These are phyloP conservation scores for Ramaria sp. DNA, from an alignment of 768 basidiomycete genomes.

Conservation along the genomic window DNA sequence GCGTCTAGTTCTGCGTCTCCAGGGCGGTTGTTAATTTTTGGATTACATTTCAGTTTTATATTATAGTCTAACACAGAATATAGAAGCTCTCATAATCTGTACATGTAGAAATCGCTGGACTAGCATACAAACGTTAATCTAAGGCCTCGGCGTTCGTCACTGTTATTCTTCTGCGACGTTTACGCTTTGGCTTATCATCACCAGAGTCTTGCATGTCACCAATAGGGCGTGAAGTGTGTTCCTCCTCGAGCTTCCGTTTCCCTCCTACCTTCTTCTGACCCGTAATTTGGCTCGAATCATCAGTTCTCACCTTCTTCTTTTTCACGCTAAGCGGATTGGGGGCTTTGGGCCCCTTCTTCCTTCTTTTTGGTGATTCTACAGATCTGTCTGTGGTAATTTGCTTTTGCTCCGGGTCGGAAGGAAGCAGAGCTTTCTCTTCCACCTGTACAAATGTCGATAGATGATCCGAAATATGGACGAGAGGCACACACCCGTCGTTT, in stretches of 20 bases:
- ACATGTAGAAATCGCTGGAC: neutral
- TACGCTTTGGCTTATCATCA: neutral
- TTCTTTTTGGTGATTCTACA: constrained; percentile 37
- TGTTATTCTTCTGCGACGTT: too few species aligned
- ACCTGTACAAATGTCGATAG: neutral
- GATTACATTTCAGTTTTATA: neutral
- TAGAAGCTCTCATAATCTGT: neutral
- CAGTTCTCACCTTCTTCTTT: constrained; percentile 57
- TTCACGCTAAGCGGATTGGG: constrained; percentile 91
- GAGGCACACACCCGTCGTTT: constrained; percentile 57
- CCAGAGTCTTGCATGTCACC: neutral
- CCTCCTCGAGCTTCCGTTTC: constrained; percentile 28
- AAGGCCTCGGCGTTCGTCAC: neutral
- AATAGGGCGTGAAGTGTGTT: constrained; percentile 22
- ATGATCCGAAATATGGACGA: neutral
- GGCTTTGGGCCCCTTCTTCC: constrained; percentile 66
- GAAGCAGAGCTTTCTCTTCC: constrained; percentile 53
- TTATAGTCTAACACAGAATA: neutral
- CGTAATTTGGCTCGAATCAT: neutral
- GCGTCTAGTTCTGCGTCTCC: too few species aligned
- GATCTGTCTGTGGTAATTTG: constrained; percentile 28
- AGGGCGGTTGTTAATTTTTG: too few species aligned
- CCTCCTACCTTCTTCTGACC: constrained; percentile 12
- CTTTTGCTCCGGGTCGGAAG: constrained; percentile 37
- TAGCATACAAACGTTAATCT: neutral